These are phyloP conservation scores for Zymoseptoria crescenta DNA, from an alignment of 2,329 filamentous ascomycete genomes.

Conservation along the genomic window DNA sequence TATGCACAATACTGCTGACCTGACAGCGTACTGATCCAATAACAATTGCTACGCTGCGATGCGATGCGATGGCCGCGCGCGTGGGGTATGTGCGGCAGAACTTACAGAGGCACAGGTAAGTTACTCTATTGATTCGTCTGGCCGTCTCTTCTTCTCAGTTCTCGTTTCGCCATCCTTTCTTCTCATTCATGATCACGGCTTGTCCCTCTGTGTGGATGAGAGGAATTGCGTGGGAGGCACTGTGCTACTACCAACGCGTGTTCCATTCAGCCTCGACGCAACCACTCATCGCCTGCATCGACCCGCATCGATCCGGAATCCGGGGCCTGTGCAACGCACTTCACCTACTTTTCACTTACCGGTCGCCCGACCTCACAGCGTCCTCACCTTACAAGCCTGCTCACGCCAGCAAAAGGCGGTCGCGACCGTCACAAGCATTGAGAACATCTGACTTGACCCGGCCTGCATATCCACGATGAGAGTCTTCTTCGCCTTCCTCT, in stretches of 20 bases:
- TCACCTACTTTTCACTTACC: not conserved
- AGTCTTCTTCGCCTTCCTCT: conserved; percentile 39
- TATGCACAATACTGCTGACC: not conserved
- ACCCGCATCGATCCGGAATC: not conserved
- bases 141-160: not conserved
- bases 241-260: not conserved
- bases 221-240: not conserved
- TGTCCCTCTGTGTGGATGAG: not conserved
- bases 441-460: not conserved
- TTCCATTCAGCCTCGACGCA: not conserved
- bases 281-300: not conserved
- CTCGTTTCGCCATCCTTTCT: not conserved
- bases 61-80: not conserved
- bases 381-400: not conserved
- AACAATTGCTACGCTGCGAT: too few relatives aligned
- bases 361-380: not conserved
- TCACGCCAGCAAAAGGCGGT: not conserved
- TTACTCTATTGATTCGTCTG: not conserved
- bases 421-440: not conserved
- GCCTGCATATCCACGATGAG: not conserved
- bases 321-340: not conserved
- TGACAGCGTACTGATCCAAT: not conserved
- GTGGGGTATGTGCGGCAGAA: not conserved
- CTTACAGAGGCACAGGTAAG: not conserved
- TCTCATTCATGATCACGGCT: not conserved